Evolutionary conservation across 148 eudicot species (phyloP).

Genomic region (Cornus florida): DNA sequence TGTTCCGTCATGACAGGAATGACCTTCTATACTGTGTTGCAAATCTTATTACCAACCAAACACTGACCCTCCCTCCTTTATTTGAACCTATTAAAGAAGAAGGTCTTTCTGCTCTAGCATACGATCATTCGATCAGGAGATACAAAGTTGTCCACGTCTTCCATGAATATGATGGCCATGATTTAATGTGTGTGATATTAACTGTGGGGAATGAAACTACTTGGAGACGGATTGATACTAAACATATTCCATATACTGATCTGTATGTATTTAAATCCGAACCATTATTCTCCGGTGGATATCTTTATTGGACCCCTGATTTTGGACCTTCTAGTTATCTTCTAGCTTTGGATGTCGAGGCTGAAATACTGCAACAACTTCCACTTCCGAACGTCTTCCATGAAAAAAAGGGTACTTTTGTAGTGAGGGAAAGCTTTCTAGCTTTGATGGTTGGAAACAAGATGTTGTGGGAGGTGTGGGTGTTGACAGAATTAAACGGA

Average conservation of each 20-base stretch:
- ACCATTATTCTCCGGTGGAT: not conserved
- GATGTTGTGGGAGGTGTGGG: not conserved
- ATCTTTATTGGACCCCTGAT: not conserved
- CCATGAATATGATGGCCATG: too few relatives aligned
- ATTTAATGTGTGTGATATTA: too few relatives aligned
- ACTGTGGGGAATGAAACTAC: not conserved
- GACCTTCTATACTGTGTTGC: not conserved
- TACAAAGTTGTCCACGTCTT: not conserved
- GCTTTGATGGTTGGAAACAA: not conserved
- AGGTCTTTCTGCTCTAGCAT: not conserved
- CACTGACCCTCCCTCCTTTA: not conserved
- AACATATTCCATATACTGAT: not conserved
- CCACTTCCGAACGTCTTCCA: not conserved
- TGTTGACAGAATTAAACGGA: not conserved
- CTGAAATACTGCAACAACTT: not conserved
- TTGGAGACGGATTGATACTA: not conserved
- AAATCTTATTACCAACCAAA: not conserved
- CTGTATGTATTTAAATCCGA: rapidly evolving
- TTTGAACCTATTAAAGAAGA: not conserved
- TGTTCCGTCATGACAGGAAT: not conserved
- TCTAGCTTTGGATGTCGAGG: slow-evolving; percentile 1
- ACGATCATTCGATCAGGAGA: not conserved
- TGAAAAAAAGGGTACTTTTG: not conserved
- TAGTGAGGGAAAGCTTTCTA: not conserved
- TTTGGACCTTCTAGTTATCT: not conserved